Evolutionary conservation across 768 basidiomycete genomes (phyloP).

Genomic region (Chalciporus pseudorubinellus): DNA sequence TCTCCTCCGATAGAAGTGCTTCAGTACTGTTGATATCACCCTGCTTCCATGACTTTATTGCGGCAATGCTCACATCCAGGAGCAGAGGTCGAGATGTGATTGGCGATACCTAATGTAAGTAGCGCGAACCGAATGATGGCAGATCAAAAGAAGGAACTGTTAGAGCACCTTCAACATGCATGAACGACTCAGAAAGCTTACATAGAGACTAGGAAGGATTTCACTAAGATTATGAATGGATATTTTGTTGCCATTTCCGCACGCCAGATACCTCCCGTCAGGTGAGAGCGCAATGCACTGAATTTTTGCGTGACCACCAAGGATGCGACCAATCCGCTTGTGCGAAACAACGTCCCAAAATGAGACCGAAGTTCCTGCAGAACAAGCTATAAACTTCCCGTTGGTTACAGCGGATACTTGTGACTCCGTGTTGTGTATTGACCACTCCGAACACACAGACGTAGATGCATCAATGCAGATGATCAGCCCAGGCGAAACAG

Average conservation of each 20-base stretch:
- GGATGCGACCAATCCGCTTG: background rate
- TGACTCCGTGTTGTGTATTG: background rate
- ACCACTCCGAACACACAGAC: background rate
- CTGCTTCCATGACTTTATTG: conserved; percentile 6
- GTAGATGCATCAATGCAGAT: background rate
- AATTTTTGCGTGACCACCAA: background rate
- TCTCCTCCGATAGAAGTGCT: background rate
- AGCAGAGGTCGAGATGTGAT: conserved; percentile 1
- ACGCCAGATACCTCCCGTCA: background rate
- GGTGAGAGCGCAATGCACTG: background rate
- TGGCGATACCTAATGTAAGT: background rate
- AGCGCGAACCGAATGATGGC: too few relatives aligned
- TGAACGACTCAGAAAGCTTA: background rate
- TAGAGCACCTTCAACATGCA: background rate
- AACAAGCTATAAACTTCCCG: background rate
- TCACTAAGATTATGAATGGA: background rate
- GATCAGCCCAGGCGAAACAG: background rate
- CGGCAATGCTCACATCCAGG: background rate
- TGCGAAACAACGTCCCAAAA: background rate
- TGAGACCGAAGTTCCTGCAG: background rate
- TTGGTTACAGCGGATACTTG: background rate
- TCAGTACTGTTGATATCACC: background rate
- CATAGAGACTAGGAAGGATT: conserved; percentile 4
- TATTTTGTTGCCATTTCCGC: background rate
- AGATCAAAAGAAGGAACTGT: background rate